phyloP scores from a whole-genome alignment of 257 asterid genomes.

The Jacaranda copaia region DNA sequence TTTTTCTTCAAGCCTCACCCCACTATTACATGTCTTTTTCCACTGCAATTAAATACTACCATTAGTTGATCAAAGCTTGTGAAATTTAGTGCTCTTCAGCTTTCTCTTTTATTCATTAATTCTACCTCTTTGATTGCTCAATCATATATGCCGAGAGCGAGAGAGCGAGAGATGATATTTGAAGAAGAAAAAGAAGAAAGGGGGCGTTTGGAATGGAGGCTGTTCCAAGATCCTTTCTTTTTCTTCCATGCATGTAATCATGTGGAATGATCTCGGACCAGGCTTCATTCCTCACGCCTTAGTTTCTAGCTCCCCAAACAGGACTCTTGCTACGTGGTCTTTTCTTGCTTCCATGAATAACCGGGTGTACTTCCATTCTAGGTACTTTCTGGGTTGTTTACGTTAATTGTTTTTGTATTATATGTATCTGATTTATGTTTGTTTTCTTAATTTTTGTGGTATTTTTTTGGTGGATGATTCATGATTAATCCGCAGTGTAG shows the following conservation, averaged over 20 bases:
- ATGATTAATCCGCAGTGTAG: neutral
- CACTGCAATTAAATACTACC: neutral
- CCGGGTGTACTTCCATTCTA: too few species aligned
- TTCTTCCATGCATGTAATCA: conserved; percentile 2
- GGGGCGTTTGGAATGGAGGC: conserved; percentile 86
- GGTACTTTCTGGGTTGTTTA: too few species aligned
- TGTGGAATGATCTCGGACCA: conserved; percentile 75
- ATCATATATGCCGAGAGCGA: conserved; percentile 4
- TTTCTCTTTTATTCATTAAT: conserved; percentile 18
- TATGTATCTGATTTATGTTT: neutral
- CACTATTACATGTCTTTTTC: conserved; percentile 42
- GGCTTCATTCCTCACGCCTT: conserved; percentile 80
- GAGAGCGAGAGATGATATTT: neutral
- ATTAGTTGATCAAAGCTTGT: neutral
- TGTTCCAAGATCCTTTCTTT: conserved; percentile 51
- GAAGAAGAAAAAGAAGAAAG: conserved; percentile 25
- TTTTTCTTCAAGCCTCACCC: conserved; percentile 13
- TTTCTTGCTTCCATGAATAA: neutral
- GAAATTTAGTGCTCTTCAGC: conserved; percentile 32
- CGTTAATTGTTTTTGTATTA: neutral
- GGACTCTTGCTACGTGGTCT: neutral
- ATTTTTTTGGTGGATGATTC: neutral
- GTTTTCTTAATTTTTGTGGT: neutral
- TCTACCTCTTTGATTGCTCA: conserved; percentile 36
- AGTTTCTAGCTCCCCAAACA: conserved; percentile 21